phyloP scores from a whole-genome alignment of 177 flowering plant genomes.

The Vitis hybrid region DNA sequence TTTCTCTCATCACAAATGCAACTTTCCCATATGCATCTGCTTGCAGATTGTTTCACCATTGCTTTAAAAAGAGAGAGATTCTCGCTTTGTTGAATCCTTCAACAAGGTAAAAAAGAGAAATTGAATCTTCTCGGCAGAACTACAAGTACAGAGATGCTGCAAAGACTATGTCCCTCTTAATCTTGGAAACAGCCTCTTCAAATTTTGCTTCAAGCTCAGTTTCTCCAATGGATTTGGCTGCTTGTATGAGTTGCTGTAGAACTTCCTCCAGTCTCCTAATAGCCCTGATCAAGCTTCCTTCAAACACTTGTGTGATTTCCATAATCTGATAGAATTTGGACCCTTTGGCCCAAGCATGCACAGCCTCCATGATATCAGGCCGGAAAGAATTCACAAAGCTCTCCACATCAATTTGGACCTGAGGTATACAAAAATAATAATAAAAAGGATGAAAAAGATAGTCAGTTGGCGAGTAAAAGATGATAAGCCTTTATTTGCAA shows the following conservation, averaged over 20 bases:
- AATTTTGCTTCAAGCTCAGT: conserved; percentile 79
- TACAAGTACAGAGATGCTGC: conserved; percentile 95
- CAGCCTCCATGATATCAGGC: conserved; percentile 95
- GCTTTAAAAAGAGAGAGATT: too few relatives aligned
- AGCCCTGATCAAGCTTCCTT: conserved; percentile 96
- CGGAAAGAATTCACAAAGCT: conserved; percentile 80
- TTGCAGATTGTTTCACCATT: too few relatives aligned
- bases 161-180: conserved; percentile 97
- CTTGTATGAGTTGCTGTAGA: conserved; percentile 89
- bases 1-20: too few relatives aligned
- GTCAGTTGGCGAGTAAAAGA: not conserved
- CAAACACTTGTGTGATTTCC: conserved; percentile 90
- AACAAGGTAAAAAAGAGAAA: conserved; percentile 1
- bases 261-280: conserved; percentile 97
- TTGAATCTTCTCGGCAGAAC: conserved; percentile 9
- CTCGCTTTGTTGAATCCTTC: too few relatives aligned
- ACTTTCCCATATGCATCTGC: too few relatives aligned
- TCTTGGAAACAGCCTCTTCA: conserved; percentile 88
- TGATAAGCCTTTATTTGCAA: too few relatives aligned
- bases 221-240: conserved; percentile 93
- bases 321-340: conserved; percentile 93
- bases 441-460: not conserved
- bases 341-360: conserved; percentile 97
- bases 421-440: conserved; percentile 6
- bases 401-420: conserved; percentile 96